Evolutionary conservation across 1,284 basidiomycete species (phyloP), one percentile per base, ranked within the genome.

Genomic region (Boletus semigastroideus): DNA sequence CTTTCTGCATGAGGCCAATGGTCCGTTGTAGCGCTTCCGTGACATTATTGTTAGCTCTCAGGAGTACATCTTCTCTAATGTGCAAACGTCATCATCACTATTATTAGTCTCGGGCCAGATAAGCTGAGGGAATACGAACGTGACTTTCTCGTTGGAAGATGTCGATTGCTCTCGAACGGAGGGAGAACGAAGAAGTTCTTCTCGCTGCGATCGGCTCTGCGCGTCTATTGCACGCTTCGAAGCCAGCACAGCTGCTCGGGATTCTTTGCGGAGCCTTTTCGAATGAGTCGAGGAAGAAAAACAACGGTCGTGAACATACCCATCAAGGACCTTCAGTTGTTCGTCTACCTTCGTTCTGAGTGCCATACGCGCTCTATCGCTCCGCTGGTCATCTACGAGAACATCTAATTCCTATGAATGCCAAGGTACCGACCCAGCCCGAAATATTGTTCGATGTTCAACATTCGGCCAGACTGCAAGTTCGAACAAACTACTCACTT

Each of bases 11-110:
- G 10, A 92, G 73, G 17, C 77, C 79, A 27, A 94, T 81, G 7
- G 94, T 97, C 31, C 93, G 81, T 46, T 90, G 84, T 5, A 98
- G 74, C 2, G 92, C 84, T 43, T 90, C 86, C 1, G 94, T 96
- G 13, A 98, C 91, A 59, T 95, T 84, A 59, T 89, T 83, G 53
- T 87, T 92, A 22, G 92, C 86, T 59, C 86, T 86, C 86, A 94
- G 94, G 10, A 98, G 77, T 0, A 80, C 80, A 60, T 97, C 93
- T 57, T 93, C 93, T 9, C 86, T 91, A 48, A 43, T 49, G 31
- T 20, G 10, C 25, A 48, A 31, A 57, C 14, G 37, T 30, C 20
- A 30, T 47, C 6, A 6, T 49, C 33, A 25, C 33, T 54, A 37
- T 52, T 20, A 48, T 52, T 20, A 48, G 40, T 38, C 44, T 34